Evolutionary conservation across 257 asterid genomes (phyloP).

Genomic region (Leptodermis oblonga): DNA sequence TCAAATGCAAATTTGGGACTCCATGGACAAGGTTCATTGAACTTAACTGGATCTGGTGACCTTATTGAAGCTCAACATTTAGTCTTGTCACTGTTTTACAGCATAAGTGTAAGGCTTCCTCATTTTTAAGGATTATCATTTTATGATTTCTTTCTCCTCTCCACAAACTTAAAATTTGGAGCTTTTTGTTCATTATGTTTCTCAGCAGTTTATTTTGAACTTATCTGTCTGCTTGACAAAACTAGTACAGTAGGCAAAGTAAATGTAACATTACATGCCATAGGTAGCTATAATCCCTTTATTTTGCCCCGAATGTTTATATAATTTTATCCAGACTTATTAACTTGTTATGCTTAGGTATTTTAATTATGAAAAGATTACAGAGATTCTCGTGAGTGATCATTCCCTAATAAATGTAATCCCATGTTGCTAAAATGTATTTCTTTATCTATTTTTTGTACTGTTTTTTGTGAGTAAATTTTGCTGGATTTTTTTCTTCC

Average conservation of each 20-base stretch:
- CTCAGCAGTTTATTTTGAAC: background rate
- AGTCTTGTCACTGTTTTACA: constrained; percentile 81
- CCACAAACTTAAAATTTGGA: background rate
- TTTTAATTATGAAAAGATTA: background rate
- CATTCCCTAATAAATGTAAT: background rate
- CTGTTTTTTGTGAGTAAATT: background rate
- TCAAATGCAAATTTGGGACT: constrained; percentile 88
- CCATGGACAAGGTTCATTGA: constrained; percentile 93
- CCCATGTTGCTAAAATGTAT: background rate
- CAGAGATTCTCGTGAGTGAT: background rate
- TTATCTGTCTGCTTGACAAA: background rate
- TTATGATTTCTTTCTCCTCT: background rate
- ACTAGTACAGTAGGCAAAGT: background rate
- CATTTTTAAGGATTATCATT: background rate
- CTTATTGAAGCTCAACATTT: constrained; percentile 85
- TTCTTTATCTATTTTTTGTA: background rate
- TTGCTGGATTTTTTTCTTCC: background rate
- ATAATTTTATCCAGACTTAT: background rate
- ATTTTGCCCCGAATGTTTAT: background rate
- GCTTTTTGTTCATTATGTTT: background rate
- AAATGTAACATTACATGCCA: background rate
- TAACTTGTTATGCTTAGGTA: background rate
- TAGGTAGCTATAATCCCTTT: background rate
- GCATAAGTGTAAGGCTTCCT: constrained; percentile 63
- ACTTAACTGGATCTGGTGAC: constrained; percentile 86